Percentiles rank a stretch among this genome's conserved stretches.
Evolutionary conservation across 2,329 filamentous ascomycete species (phyloP).

Genomic region (Sporothrix schenckii): DNA sequence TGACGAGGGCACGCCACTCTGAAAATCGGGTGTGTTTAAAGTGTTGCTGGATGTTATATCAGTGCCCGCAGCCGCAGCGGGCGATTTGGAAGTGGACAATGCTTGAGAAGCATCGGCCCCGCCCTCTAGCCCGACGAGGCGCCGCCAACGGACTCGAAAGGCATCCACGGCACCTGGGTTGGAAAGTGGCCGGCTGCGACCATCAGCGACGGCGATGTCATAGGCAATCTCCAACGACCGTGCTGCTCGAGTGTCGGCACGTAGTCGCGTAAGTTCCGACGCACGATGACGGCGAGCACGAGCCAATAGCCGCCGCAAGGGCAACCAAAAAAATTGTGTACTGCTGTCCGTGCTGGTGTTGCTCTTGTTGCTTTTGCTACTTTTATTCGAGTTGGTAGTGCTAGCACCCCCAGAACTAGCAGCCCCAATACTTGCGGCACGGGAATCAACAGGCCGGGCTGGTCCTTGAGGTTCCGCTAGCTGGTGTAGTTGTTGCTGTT

Average conservation of each 20-base stretch:
- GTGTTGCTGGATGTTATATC: background rate
- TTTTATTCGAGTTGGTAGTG: slow-evolving; percentile 35
- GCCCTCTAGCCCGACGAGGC: slow-evolving; percentile 37
- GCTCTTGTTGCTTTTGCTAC: slow-evolving; percentile 18
- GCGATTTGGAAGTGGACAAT: background rate
- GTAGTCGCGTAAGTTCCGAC: slow-evolving; percentile 44
- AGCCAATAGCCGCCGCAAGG: slow-evolving; percentile 47
- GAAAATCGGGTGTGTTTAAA: background rate
- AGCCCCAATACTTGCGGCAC: background rate
- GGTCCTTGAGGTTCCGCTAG: background rate
- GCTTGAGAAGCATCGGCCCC: background rate
- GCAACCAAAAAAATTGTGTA: slow-evolving; percentile 45
- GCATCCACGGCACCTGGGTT: slow-evolving; percentile 36
- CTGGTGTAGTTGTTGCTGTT: slow-evolving; percentile 8
- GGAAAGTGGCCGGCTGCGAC: slow-evolving; percentile 41
- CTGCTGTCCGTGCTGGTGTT: slow-evolving; percentile 37
- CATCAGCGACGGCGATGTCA: slow-evolving; percentile 36
- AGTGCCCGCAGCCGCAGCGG: background rate
- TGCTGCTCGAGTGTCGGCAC: slow-evolving; percentile 38
- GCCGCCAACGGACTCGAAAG: slow-evolving; percentile 43
- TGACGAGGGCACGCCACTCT: background rate
- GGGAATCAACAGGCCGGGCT: background rate
- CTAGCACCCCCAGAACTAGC: slow-evolving; percentile 4
- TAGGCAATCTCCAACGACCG: slow-evolving; percentile 42
- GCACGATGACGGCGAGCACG: slow-evolving; percentile 46